Base-by-base conservation (phyloP, 2,329 filamentous ascomycete genomes). In the Trichoderma harzianum region DNA sequence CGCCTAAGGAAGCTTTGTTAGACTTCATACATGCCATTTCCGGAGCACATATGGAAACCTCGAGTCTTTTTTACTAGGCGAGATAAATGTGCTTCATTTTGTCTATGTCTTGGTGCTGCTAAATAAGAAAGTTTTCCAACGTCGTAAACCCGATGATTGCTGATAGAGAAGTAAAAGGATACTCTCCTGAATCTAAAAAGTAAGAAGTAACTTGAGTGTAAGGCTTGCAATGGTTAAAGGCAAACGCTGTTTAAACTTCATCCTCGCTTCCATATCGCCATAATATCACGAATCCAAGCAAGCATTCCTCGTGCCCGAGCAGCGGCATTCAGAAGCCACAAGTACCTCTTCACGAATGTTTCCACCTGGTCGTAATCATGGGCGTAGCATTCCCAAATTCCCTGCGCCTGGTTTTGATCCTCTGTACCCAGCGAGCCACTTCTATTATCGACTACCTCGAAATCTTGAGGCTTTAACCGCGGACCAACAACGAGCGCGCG, bases 311-410 rank as follows among this genome's bases (percentile, higher is more conserved):
- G 83, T 12, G 84, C 76, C 36, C 75, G 76, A 73, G 86, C 83
- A 43, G 87, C 76, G 34, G 82, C 76, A 76, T 91, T 89, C 74
- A 92, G 61, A 72, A 90, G 74, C 53, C 80, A 79, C 2, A 92
- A 78, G 69, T 89, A 84, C 51, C 87, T 84, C 72, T 83, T 81
- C 28, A 84, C 83, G 76, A 91, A 91, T 2, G 83, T 78, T 76
- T 92, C 90, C 18, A 84, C 82, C 72, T 87, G 83, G 71, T 85
- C 82, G 75, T 86, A 89, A 75, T 91, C 89, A 74, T 89, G 82
- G 0, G 84, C 88, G 77, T 89, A 90, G 58, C 86, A 82, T 77
- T 92, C 90, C 86, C 89, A 91, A 1, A 89, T 79, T 0, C 85
- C 86, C 39, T 81, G 80, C 66, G 85, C 82, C 69, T 77, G 75